Evolutionary conservation across 345 rosid genomes (phyloP), one percentile per base, ranked within the genome.

Genomic region (Sisymbrium altissimum): DNA sequence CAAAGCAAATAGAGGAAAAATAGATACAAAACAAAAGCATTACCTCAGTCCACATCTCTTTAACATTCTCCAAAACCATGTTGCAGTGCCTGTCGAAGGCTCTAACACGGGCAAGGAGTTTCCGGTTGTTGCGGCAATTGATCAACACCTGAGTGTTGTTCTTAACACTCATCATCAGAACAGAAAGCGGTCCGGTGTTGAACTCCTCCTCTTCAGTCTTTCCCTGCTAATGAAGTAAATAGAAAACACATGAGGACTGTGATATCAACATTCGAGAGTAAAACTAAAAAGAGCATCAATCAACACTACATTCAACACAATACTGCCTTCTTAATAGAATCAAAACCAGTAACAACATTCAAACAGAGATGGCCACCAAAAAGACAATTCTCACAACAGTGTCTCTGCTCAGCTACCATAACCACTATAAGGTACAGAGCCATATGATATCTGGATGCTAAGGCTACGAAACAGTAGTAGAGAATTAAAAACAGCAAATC

Each of bases 11-110:
- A 11, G 1, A 50, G 3, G 2, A 15, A 44, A 0, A 11, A 14
- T 9, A 68, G 19, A 14, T 4, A 7, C 30, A 23, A 1, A n/a
- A n/a, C n/a, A n/a, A n/a, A 39, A 7, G 56, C 6, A 68, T 9
- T 45, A 95, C 99, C 99, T 95, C 99, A 27, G 98, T 90, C 99
- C 99, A 95, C 96, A 92, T 92, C 78, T 96, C 99, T 78, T 93
- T 85, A 64, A 96, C 99, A 71, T 96, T 96, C 71, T 96, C 99
- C n/a, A 96, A 87, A 61, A 96, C 99, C 99, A 96, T 96, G 82
- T 92, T 96, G 89, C 98, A 92, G 70, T 92, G 99, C 7, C 98
- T 81, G 74, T 96, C 99, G 45, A 96, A 96, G 0, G 98, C 98
- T 57, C 98, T 90, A 14, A 96, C 99, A 3, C 98, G 88, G 1